These are phyloP conservation scores for Pseudogymnoascus sp. DNA, from an alignment of 2,329 filamentous ascomycete species.

Conservation along the genomic window DNA sequence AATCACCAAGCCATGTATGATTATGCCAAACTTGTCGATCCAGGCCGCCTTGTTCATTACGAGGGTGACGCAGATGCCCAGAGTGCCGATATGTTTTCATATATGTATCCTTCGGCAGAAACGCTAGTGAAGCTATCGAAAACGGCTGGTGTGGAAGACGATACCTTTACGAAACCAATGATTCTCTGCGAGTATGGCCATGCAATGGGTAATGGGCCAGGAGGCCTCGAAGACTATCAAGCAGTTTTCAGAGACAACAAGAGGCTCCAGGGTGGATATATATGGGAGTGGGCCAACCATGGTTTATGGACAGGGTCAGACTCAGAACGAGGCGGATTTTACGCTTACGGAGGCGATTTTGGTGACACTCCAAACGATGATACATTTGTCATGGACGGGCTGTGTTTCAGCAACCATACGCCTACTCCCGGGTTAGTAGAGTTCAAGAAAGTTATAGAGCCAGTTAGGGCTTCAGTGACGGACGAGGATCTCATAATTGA, in stretches of 20 bases:
- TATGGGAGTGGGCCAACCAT: conserved; percentile 60
- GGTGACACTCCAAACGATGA: conserved; percentile 51
- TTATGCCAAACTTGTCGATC: conserved; percentile 41
- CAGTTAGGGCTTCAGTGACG: conserved; percentile 36
- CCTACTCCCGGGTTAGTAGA: conserved; percentile 49
- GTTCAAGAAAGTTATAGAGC: conserved; percentile 49
- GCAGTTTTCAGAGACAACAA: conserved; percentile 40
- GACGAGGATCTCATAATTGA: conserved; percentile 30
- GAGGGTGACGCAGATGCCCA: conserved; percentile 44
- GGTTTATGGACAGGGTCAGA: conserved; percentile 40
- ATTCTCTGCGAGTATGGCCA: conserved; percentile 50
- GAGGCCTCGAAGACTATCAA: conserved; percentile 59
- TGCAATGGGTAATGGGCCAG: conserved; percentile 69
- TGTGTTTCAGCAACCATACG: conserved; percentile 44
- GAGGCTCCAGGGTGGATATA: conserved; percentile 31
- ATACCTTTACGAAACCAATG: conserved; percentile 41
- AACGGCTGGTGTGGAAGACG: conserved; percentile 9
- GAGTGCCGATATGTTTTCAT: conserved; percentile 45
- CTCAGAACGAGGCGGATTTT: conserved; percentile 34
- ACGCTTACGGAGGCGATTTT: conserved; percentile 55
- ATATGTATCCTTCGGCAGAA: conserved; percentile 42
- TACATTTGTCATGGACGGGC: conserved; percentile 54
- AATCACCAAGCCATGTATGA: conserved; percentile 62
- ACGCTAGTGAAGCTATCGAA: conserved; percentile 28
- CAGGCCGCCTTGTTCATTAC: conserved; percentile 46